These are phyloP conservation scores for Floccularia luteovirens DNA, from an alignment of 768 basidiomycete genomes.

Conservation along the genomic window DNA sequence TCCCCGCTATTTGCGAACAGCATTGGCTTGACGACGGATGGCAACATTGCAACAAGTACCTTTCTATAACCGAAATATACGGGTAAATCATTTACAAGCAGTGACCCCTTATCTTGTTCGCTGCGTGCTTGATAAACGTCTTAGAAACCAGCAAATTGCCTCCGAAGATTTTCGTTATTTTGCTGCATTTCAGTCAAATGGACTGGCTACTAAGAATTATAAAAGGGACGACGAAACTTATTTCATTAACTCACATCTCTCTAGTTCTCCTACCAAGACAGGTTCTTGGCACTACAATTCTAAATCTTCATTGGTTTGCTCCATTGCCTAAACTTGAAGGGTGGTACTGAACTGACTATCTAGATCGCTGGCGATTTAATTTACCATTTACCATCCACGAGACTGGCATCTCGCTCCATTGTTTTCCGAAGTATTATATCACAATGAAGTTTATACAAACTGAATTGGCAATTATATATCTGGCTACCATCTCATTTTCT, in stretches of 20 bases:
- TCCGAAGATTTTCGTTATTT: too few relatives aligned
- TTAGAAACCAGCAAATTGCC: too few relatives aligned
- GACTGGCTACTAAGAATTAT: too few relatives aligned
- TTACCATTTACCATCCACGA: slow-evolving; percentile 3
- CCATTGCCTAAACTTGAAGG: background rate
- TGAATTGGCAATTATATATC: slow-evolving; percentile 23
- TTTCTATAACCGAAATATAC: too few relatives aligned
- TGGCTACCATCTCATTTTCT: slow-evolving; percentile 25
- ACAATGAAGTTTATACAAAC: slow-evolving; percentile 26
- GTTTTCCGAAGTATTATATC: slow-evolving; percentile 6
- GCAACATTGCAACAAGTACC: too few relatives aligned
- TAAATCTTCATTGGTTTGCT: slow-evolving; percentile 20
- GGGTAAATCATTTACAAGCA: too few relatives aligned
- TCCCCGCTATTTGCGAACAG: too few relatives aligned
- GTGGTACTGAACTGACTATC: background rate
- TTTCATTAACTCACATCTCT: slow-evolving; percentile 21
- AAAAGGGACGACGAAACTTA: background rate
- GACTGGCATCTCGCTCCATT: background rate
- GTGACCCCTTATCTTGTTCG: too few relatives aligned
- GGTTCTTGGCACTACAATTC: slow-evolving; percentile 40
- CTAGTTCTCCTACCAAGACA: slow-evolving; percentile 39
- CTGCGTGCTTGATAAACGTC: too few relatives aligned
- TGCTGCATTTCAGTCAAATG: too few relatives aligned
- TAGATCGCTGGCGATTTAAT: slow-evolving; percentile 20
- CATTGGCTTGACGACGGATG: too few relatives aligned